Conservation (phyloP, 108 stramenopile species). For the Cylindrotheca closterium region DNA sequence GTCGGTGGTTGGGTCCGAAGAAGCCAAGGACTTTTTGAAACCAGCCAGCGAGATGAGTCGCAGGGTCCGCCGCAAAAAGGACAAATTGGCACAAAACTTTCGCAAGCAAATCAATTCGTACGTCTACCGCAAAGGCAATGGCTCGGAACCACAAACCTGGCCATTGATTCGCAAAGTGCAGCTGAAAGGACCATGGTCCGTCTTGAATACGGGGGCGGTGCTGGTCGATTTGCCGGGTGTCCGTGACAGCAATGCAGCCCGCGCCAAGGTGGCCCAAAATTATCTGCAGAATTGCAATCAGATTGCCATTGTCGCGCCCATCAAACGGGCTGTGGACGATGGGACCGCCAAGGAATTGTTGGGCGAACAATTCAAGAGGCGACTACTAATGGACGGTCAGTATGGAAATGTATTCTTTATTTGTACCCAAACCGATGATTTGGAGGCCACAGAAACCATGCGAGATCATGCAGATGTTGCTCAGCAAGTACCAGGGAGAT, state of each 20-base stretch:
- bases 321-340: constrained; percentile 49
- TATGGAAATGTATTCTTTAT: constrained; percentile 50
- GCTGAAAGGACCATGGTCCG: constrained; percentile 34
- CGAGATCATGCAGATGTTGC: constrained; percentile 50
- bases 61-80: constrained; percentile 11
- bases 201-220: constrained; percentile 16
- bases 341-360: constrained; percentile 52
- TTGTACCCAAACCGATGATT: constrained; percentile 53
- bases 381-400: constrained; percentile 51
- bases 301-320: constrained; percentile 44
- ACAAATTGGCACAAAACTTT: constrained; percentile 34
- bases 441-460: constrained; percentile 49
- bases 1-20: constrained; percentile 16
- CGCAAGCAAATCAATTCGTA: constrained; percentile 38
- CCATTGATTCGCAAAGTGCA: constrained; percentile 44
- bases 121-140: constrained; percentile 45
- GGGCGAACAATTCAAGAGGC: constrained; percentile 50
- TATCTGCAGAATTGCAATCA: constrained; percentile 46
- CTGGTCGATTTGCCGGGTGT: constrained; percentile 38
- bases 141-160: constrained; percentile 44
- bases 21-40: constrained; percentile 22
- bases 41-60: constrained; percentile 21
- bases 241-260: constrained; percentile 41
- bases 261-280: constrained; percentile 41
- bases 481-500: constrained; percentile 30